These are phyloP conservation scores for Lactarius hatsudake DNA, from an alignment of 768 basidiomycete genomes.

Conservation along the genomic window DNA sequence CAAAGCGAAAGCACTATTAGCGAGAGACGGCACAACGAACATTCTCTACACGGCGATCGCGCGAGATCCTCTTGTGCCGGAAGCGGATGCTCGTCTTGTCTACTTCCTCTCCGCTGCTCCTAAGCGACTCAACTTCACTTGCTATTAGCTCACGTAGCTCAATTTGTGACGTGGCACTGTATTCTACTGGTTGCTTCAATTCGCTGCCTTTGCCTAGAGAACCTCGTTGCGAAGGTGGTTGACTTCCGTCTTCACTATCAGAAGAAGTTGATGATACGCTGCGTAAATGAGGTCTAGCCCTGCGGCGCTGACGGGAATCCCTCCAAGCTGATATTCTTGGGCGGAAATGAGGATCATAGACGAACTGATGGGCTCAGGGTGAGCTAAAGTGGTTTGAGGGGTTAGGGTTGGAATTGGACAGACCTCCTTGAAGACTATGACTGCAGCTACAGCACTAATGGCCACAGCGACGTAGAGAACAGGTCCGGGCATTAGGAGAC, in stretches of 20 bases:
- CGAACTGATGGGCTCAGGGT: constrained; percentile 13
- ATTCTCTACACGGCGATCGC: not conserved
- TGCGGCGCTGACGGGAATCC: constrained; percentile 19
- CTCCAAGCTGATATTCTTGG: constrained; percentile 21
- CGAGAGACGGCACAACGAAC: constrained; percentile 1
- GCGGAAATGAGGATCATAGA: constrained; percentile 27
- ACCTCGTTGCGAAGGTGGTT: not conserved
- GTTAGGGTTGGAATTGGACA: not conserved
- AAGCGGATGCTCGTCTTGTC: constrained; percentile 16
- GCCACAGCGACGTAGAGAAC: constrained; percentile 24
- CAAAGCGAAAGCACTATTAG: not conserved
- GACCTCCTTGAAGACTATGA: constrained; percentile 26
- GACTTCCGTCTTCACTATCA: constrained; percentile 5
- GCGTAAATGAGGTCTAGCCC: constrained; percentile 9
- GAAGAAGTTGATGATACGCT: constrained; percentile 6
- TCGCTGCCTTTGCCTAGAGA: not conserved
- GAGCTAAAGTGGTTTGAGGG: not conserved
- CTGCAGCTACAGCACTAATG: constrained; percentile 23
- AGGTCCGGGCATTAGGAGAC: constrained; percentile 24
- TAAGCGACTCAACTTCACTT: constrained; percentile 21
- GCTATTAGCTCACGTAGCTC: constrained; percentile 22
- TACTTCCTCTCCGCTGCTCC: constrained; percentile 12
- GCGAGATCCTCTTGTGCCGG: constrained; percentile 3
- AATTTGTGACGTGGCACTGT: constrained; percentile 10
- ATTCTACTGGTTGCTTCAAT: constrained; percentile 2